phyloP scores from a whole-genome alignment of 805 yeast species.

The Starmerella etchellsii region DNA sequence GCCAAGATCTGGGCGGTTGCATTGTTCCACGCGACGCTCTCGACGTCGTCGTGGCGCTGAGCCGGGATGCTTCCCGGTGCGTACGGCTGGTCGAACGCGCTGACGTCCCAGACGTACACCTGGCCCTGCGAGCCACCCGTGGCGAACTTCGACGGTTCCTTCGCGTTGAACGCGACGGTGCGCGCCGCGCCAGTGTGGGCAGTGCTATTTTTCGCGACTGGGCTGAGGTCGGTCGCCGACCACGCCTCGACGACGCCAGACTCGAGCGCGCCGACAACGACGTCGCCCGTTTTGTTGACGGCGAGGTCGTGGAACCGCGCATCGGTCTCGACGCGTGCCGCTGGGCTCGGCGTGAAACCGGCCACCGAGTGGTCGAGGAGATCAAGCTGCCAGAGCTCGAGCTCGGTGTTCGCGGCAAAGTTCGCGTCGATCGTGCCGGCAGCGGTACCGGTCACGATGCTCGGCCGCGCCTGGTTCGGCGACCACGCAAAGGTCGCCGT shows the following conservation, averaged over 20 bases:
- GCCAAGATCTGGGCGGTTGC: constrained; percentile 77
- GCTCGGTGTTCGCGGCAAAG: constrained; percentile 63
- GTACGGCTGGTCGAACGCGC: constrained; percentile 38
- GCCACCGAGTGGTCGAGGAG: constrained; percentile 26
- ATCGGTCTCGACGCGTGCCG: constrained; percentile 18
- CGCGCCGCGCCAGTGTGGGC: constrained; percentile 45
- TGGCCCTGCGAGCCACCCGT: constrained; percentile 87
- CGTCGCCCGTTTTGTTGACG: constrained; percentile 13
- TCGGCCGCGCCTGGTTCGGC: constrained; percentile 50
- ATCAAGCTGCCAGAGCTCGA: constrained; percentile 65
- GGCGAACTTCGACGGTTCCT: constrained; percentile 57
- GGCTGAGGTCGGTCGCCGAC: constrained; percentile 34
- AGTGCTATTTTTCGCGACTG: constrained; percentile 29
- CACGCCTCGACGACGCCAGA: constrained; percentile 68
- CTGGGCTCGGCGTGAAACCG: constrained; percentile 19
- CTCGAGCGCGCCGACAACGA: constrained; percentile 80
- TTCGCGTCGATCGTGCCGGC: constrained; percentile 90
- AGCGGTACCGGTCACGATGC: constrained; percentile 81
- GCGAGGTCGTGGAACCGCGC: constrained; percentile 41
- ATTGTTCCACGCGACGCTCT: constrained; percentile 80
- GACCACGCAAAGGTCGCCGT: constrained; percentile 98
- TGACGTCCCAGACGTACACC: constrained; percentile 80
- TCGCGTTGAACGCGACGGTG: constrained; percentile 63
- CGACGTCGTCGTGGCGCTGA: constrained; percentile 61
- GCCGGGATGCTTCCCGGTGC: constrained; percentile 69